Evolutionary conservation across 805 yeast species (phyloP).

Genomic region (Kuraishia piskuri): DNA sequence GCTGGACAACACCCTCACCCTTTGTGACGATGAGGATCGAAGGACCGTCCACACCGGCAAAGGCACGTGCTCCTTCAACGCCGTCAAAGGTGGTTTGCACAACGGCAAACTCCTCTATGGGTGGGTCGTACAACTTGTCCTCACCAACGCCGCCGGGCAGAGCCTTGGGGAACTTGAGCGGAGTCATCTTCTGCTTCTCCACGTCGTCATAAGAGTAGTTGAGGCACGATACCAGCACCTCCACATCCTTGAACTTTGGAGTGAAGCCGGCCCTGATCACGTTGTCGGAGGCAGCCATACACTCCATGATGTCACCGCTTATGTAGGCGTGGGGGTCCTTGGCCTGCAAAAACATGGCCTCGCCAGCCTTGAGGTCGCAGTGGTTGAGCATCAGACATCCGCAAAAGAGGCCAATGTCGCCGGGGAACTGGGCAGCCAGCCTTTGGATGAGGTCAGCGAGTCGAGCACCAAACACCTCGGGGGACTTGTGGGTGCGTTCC

Average conservation of each 20-base stretch:
- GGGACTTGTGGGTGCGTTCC: slow-evolving; percentile 48
- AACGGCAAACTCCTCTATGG: slow-evolving; percentile 95
- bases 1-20: slow-evolving; percentile 57
- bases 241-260: slow-evolving; percentile 97
- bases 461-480: slow-evolving; percentile 46
- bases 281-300: slow-evolving; percentile 99
- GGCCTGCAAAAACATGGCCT: slow-evolving; percentile 94
- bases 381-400: slow-evolving; percentile 92
- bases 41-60: slow-evolving; percentile 73
- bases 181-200: slow-evolving; percentile 85
- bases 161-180: slow-evolving; percentile 40
- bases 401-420: slow-evolving; percentile 92
- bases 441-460: slow-evolving; percentile 70
- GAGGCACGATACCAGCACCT: slow-evolving; percentile 81
- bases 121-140: slow-evolving; percentile 79
- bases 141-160: slow-evolving; percentile 55
- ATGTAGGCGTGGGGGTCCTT: slow-evolving; percentile 98
- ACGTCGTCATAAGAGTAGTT: slow-evolving; percentile 86
- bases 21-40: slow-evolving; percentile 77
- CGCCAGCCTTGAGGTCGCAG: slow-evolving; percentile 74
- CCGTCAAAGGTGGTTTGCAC: slow-evolving; percentile 63
- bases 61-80: slow-evolving; percentile 40
- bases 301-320: slow-evolving; percentile 94
- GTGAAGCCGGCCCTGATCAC: slow-evolving; percentile 99
- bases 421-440: slow-evolving; percentile 81